Base-by-base conservation (phyloP, 805 yeast genomes). In the Myxozyma lipomycoides region DNA sequence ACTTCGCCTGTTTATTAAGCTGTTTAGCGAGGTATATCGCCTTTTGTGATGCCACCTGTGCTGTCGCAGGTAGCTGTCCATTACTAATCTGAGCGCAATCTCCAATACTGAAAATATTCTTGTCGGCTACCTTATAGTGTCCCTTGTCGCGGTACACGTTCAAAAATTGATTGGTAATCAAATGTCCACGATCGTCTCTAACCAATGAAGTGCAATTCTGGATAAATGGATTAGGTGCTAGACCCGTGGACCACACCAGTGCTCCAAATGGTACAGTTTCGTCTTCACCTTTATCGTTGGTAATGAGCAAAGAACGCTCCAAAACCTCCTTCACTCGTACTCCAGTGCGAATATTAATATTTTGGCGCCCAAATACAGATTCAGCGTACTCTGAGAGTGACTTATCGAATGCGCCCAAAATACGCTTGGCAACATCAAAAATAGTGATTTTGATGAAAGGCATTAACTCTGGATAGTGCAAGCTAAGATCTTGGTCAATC, bases 161-260 rank as follows among this genome's bases (percentile, higher is more conserved):
- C 58, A 82, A 66, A 56, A 81, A 84, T 18, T 83, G 72, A 64
- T 83, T 87, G 0, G 88, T 83, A 62, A 83, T 86, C 37, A 83
- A 75, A 40, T 23, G 43, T 28, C 40, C 32, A 58, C 84, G 76
- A 60, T 73, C 75, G 63, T 83, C 83, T 58, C 71, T 72, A 66
- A 82, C 87, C 1, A 67, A 70, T 10, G 65, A 62, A 25, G 81
- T 68, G 24, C 71, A 66, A 21, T 71, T 66, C 44, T 76, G 81
- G 39, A 83, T 71, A 46, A 83, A 65, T 19, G 84, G 84, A 53
- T 79, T 77, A 58, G 79, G 81, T 3, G 84, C 80, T 36, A 83
- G 84, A 54, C 89, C 89, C 0, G 89, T 83, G 1, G 87, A 81
- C 89, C 89, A 83, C 38, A 83, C 66, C 62, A 86, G 81, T 24